Evolutionary conservation across 2,329 filamentous ascomycete species (phyloP).

Genomic region (Trichoderma afroharzianum): DNA sequence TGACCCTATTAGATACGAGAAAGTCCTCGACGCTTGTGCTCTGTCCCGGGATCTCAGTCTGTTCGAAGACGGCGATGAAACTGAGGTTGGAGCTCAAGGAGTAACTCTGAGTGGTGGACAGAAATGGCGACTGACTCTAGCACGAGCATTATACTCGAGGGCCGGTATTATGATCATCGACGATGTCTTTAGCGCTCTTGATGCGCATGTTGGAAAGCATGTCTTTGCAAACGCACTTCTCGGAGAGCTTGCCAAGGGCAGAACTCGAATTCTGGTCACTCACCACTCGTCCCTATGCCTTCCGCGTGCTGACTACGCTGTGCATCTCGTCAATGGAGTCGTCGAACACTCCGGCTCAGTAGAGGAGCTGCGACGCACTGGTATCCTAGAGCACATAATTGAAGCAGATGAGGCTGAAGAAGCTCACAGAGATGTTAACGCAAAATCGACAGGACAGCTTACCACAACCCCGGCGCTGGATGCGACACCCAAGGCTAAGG

Average conservation of each 20-base stretch:
- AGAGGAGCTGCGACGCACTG: slow-evolving; percentile 1
- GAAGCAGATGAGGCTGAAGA: slow-evolving; percentile 7
- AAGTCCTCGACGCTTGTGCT: slow-evolving; percentile 66
- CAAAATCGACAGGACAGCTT: neutral
- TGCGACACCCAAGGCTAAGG: neutral
- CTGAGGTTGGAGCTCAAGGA: slow-evolving; percentile 46
- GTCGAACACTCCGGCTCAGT: slow-evolving; percentile 7
- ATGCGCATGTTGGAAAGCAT: neutral
- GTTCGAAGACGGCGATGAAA: slow-evolving; percentile 65
- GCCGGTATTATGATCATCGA: slow-evolving; percentile 51
- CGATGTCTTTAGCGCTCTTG: slow-evolving; percentile 39
- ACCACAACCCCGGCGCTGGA: neutral
- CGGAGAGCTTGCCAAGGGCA: slow-evolving; percentile 1
- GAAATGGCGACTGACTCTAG: slow-evolving; percentile 21
- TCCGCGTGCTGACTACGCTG: neutral
- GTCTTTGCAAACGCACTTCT: slow-evolving; percentile 6
- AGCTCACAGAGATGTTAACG: neutral
- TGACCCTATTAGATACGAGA: slow-evolving; percentile 60
- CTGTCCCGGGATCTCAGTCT: slow-evolving; percentile 68
- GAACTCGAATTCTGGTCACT: slow-evolving; percentile 19
- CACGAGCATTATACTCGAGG: slow-evolving; percentile 23
- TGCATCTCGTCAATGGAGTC: slow-evolving; percentile 31
- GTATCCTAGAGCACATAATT: neutral
- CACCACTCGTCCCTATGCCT: slow-evolving; percentile 13
- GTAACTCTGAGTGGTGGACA: slow-evolving; percentile 21